These are phyloP conservation scores for Sporothrix pallida DNA, from an alignment of 2,329 filamentous ascomycete genomes.

Conservation along the genomic window DNA sequence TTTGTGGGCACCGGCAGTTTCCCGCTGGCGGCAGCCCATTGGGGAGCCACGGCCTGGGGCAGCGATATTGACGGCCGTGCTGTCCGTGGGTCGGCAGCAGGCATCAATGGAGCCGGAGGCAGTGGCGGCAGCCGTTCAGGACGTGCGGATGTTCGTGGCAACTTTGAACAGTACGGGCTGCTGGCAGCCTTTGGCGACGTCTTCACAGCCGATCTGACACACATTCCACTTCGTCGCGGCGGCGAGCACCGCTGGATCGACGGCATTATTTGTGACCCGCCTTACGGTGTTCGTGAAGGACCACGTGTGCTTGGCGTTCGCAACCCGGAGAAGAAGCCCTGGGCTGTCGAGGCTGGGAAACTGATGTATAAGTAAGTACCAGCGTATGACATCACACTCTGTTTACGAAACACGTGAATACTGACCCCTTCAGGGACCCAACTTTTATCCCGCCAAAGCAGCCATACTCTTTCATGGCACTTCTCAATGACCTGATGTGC, in stretches of 20 bases:
- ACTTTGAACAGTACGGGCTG: slow-evolving; percentile 84
- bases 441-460: slow-evolving; percentile 84
- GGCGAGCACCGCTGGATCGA: slow-evolving; percentile 66
- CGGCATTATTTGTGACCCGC: slow-evolving; percentile 92
- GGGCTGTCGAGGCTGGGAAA: slow-evolving; percentile 71
- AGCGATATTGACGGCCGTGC: slow-evolving; percentile 93
- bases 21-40: slow-evolving; percentile 85
- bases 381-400: not conserved
- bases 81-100: slow-evolving; percentile 72
- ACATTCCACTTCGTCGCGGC: slow-evolving; percentile 70
- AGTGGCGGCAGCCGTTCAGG: slow-evolving; percentile 36
- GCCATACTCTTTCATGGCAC: slow-evolving; percentile 88
- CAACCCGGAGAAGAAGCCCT: slow-evolving; percentile 65
- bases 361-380: slow-evolving; percentile 67
- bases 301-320: slow-evolving; percentile 82
- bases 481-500: slow-evolving; percentile 86
- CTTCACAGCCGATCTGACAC: slow-evolving; percentile 86
- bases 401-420: too few species aligned
- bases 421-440: slow-evolving; percentile 46
- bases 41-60: slow-evolving; percentile 81
- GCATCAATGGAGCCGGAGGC: slow-evolving; percentile 45
- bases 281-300: slow-evolving; percentile 93
- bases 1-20: slow-evolving; percentile 97
- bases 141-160: slow-evolving; percentile 62
- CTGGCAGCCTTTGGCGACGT: slow-evolving; percentile 71